Evolutionary conservation across 345 rosid species (phyloP), one percentile per base, ranked within the genome.

Genomic region (Erodium maritimum): DNA sequence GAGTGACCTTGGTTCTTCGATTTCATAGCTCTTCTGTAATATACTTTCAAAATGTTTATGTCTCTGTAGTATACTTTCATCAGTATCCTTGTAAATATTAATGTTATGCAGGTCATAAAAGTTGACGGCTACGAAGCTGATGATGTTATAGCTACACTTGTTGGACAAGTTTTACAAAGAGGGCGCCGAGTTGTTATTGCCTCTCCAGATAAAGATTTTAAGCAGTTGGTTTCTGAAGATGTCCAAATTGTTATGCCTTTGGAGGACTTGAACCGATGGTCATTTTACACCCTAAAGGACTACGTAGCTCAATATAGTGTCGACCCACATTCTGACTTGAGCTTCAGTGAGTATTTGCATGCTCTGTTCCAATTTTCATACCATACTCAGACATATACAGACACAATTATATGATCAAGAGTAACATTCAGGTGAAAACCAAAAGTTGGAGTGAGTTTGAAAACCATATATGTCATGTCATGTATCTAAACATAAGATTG

Each of bases 121-220:
- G 37, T 86, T 58, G 58, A 88, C 64, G 90, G 95, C 61, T 77
- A 84, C 46, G 96, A 88, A 75, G 98, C 98, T 55, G 96, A 88
- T 67, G 95, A 91, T 69, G 93, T 91, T 19, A 82, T 91, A 50
- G 98, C 95, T 24, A 88, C 96, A 12, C 78, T 91, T 11, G 75
- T 69, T 21, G 81, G 62, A 59, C 96, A 88, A 75, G 98, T 77
- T 58, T 65, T 86, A 52, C 72, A 69, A 68, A 80, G 71, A 75
- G 88, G 95, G 52, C 71, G 79, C 60, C 69, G 65, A 0, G 93
- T 73, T 17, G 95, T 86, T 64, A 69, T 88, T 75, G 96, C 96
- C 64, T 91, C 98, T 53, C 98, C 95, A 3, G 98, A 91, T 68
- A 91, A 91, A 80, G 96, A 88, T 74, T 91, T 91, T 63, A 91